A percentile compares a stretch with the other conserved stretches of the same genome.
phyloP scores from a whole-genome alignment of 1,284 basidiomycete species.

The Fomitopsis pinicola region DNA sequence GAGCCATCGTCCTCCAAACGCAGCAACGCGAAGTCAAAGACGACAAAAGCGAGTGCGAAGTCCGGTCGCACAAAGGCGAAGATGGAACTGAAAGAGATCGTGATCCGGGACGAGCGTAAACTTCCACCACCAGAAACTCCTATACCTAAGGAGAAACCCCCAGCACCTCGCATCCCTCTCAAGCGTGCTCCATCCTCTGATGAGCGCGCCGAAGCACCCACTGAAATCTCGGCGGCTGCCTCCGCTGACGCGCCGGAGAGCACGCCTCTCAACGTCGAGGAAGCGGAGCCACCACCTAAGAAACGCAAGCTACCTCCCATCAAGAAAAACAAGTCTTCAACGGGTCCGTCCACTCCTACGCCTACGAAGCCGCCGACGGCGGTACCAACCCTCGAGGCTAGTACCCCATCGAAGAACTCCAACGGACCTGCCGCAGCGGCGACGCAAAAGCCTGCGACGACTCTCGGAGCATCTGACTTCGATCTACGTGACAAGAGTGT shows the following conservation, averaged over 20 bases:
- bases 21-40: slow-evolving; percentile 10
- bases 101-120: slow-evolving; percentile 39
- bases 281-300: slow-evolving; percentile 32
- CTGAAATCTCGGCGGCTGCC: neutral
- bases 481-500: slow-evolving; percentile 58
- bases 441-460: slow-evolving; percentile 32
- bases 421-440: slow-evolving; percentile 11
- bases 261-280: slow-evolving; percentile 6
- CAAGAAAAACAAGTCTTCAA: slow-evolving; percentile 59
- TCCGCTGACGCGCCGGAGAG: neutral
- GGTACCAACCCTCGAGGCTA: slow-evolving; percentile 22
- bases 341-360: slow-evolving; percentile 25
- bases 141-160: slow-evolving; percentile 5
- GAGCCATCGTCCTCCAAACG: slow-evolving; percentile 12
- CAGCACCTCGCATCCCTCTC: neutral
- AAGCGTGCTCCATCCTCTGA: slow-evolving; percentile 4
- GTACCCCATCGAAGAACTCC: slow-evolving; percentile 18
- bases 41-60: slow-evolving; percentile 18
- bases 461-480: slow-evolving; percentile 48
- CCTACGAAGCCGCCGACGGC: slow-evolving; percentile 22
- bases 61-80: slow-evolving; percentile 10
- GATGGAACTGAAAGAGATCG: slow-evolving; percentile 29
- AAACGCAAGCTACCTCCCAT: slow-evolving; percentile 68
- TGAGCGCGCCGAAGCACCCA: neutral
- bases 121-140: slow-evolving; percentile 11